Conservation (phyloP, 352 stramenopile species). For the Phytophthora idaei region DNA sequence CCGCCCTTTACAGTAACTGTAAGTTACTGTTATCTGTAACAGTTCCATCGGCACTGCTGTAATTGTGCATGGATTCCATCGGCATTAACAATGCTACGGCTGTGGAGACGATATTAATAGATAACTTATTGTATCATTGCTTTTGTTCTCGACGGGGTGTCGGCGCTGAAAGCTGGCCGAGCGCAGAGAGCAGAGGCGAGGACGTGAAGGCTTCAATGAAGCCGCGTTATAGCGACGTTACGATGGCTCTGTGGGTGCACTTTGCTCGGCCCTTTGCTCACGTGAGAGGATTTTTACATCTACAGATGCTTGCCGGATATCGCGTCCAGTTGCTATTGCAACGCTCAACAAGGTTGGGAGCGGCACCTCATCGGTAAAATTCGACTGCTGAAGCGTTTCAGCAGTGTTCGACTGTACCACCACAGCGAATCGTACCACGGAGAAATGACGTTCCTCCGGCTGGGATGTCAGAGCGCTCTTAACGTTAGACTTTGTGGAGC, state of each 20-base stretch:
- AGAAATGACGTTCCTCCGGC: not conserved
- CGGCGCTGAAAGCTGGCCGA: not conserved
- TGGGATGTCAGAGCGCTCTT: not conserved
- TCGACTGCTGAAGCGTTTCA: conserved; percentile 13
- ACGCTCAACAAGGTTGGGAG: not conserved
- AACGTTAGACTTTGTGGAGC: not conserved
- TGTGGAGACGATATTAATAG: not conserved
- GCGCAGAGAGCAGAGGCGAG: too few species aligned
- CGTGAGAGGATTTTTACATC: too few species aligned
- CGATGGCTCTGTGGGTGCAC: too few species aligned
- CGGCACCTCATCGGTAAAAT: not conserved
- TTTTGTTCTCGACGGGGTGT: not conserved
- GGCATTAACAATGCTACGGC: too few species aligned
- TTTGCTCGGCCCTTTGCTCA: too few species aligned
- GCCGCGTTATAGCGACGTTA: too few species aligned
- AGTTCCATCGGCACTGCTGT: not conserved
- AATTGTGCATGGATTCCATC: not conserved
- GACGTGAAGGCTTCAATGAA: too few species aligned
- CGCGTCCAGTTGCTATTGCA: too few species aligned
- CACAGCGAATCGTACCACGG: not conserved
- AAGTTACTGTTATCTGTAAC: not conserved
- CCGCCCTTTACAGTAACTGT: not conserved
- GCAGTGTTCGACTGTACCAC: conserved; percentile 5
- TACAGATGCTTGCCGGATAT: too few species aligned
- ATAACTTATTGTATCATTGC: not conserved